phyloP scores from a whole-genome alignment of 768 basidiomycete species.

The Phanerochaete carnosa region DNA sequence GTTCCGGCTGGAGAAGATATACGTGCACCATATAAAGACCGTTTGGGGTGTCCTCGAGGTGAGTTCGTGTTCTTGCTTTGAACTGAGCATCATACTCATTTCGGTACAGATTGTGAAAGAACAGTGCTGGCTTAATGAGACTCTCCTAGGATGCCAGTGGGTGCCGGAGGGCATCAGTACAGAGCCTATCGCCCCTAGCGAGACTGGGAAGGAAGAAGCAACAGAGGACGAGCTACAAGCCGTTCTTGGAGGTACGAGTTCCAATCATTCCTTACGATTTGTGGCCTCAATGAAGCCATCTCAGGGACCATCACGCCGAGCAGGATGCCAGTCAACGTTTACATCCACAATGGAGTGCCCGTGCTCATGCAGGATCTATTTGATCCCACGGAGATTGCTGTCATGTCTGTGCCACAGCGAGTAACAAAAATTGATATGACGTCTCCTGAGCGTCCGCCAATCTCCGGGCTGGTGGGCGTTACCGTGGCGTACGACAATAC shows the following conservation, averaged over 20 bases:
- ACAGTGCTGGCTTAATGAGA: slow-evolving; percentile 83
- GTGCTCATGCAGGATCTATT: slow-evolving; percentile 33
- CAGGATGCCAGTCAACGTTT: slow-evolving; percentile 73
- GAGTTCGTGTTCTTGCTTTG: slow-evolving; percentile 8
- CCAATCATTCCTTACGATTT: background rate
- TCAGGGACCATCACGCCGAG: slow-evolving; percentile 51
- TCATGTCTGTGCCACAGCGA: slow-evolving; percentile 11
- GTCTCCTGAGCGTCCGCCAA: slow-evolving; percentile 61
- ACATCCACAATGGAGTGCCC: slow-evolving; percentile 38
- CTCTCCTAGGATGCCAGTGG: slow-evolving; percentile 62
- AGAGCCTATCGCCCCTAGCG: slow-evolving; percentile 16
- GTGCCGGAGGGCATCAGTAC: slow-evolving; percentile 42
- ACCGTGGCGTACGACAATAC: slow-evolving; percentile 58
- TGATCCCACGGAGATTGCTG: slow-evolving; percentile 35
- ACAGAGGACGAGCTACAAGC: slow-evolving; percentile 60
- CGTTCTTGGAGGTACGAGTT: slow-evolving; percentile 53
- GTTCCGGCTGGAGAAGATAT: slow-evolving; percentile 66
- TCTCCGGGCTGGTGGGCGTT: slow-evolving; percentile 64
- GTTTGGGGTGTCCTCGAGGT: slow-evolving; percentile 78
- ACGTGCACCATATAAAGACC: slow-evolving; percentile 69
- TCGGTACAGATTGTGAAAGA: slow-evolving; percentile 63
- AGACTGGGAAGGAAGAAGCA: slow-evolving; percentile 27
- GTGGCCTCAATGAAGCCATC: background rate
- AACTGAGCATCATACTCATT: background rate
- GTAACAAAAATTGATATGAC: slow-evolving; percentile 51